Conservation (phyloP, 1,284 basidiomycete species). For the Meripilus lineatus region DNA sequence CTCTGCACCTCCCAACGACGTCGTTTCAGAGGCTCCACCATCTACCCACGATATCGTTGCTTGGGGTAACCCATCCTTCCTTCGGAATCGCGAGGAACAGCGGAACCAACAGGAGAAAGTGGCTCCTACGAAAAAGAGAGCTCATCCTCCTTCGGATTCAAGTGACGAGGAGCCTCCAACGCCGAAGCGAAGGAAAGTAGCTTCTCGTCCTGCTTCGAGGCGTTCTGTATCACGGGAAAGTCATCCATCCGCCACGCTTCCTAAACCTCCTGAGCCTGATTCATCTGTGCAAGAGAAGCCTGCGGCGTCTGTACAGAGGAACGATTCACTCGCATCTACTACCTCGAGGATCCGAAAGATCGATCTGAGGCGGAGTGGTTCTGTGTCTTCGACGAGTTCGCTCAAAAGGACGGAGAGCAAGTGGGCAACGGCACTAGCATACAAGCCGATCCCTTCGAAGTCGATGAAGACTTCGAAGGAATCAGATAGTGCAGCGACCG, state of each 20-base stretch:
- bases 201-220: not conserved
- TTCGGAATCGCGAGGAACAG: too few species aligned
- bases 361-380: not conserved
- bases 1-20: not conserved
- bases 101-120: too few species aligned
- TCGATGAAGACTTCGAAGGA: not conserved
- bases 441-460: not conserved
- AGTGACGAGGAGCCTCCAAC: not conserved
- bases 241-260: not conserved
- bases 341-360: not conserved
- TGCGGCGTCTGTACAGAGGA: not conserved
- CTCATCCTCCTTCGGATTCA: not conserved
- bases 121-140: too few species aligned
- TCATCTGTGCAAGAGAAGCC: not conserved
- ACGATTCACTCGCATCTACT: not conserved
- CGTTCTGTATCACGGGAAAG: not conserved
- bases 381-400: not conserved
- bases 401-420: not conserved
- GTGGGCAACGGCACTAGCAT: not conserved
- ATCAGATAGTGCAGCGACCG: not conserved
- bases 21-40: not conserved
- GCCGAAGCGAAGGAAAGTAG: not conserved
- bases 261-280: not conserved
- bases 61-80: not conserved
- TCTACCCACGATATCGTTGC: not conserved